phyloP scores from a whole-genome alignment of 2,329 filamentous ascomycete species.

The Orbilia ellipsospora region DNA sequence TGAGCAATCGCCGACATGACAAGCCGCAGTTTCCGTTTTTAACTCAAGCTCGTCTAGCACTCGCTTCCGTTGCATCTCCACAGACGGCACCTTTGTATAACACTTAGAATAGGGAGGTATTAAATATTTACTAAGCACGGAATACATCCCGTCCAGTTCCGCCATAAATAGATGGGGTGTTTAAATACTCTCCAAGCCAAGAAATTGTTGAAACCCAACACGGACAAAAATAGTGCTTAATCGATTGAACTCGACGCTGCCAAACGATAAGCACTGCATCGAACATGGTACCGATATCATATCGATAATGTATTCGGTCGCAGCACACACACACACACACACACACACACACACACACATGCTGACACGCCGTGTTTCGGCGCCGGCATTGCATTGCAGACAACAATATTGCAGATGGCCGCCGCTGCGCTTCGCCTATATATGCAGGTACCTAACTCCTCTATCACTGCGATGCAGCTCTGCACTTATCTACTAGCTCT shows the following conservation, averaged over 20 bases:
- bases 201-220: constrained; percentile 1
- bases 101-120: neutral
- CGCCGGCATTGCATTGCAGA: constrained; percentile 33
- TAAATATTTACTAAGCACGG: neutral
- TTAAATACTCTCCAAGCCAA: neutral
- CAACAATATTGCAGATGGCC: constrained; percentile 16
- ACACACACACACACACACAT: neutral
- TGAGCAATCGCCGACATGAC: constrained; percentile 2
- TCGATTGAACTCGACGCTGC: neutral
- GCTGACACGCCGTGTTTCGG: constrained; percentile 39
- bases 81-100: neutral
- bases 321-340: constrained; percentile 2
- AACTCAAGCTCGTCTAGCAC: too few species aligned
- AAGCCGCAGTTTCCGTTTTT: neutral
- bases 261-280: neutral
- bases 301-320: constrained; percentile 50
- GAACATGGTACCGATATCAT: constrained; percentile 51
- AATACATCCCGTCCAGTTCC: neutral
- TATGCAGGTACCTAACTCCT: constrained; percentile 3
- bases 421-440: constrained; percentile 15
- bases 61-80: neutral
- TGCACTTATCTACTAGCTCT: too few species aligned
- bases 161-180: neutral
- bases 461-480: neutral
- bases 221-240: constrained; percentile 13